A percentile compares a stretch with the other conserved stretches of the same genome.
Evolutionary conservation across 441 rosid species (phyloP).

Genomic region (Heliophila coronopifolia): DNA sequence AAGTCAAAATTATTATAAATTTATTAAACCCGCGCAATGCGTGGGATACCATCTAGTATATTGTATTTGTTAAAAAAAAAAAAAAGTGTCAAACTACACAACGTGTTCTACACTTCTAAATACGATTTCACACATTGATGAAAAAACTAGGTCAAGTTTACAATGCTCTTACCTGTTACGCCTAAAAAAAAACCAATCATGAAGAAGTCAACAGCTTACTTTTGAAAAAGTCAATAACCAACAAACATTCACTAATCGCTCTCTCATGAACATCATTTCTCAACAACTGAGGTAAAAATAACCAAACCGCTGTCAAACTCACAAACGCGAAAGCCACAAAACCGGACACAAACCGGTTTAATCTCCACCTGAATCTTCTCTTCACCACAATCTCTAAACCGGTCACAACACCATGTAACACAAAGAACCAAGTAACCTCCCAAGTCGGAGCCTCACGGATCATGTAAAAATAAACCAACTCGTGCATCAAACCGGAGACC

Average conservation of each 20-base stretch:
- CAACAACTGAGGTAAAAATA: conserved; percentile 38
- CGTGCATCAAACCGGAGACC: conserved; percentile 55
- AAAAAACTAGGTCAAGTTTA: not conserved
- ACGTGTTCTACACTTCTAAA: conserved; percentile 12
- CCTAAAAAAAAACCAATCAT: not conserved
- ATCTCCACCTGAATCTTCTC: conserved; percentile 22
- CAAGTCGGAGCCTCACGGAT: conserved; percentile 43
- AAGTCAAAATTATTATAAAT: too few relatives aligned
- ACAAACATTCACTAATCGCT: conserved; percentile 23
- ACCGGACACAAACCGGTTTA: conserved; percentile 29
- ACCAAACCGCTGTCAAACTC: conserved; percentile 34
- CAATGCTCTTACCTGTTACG: not conserved
- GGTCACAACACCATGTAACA: conserved; percentile 43
- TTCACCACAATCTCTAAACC: conserved; percentile 36
- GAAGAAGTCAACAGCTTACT: not conserved
- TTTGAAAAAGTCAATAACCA: conserved; percentile 9
- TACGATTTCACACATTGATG: not conserved
- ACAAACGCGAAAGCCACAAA: conserved; percentile 31
- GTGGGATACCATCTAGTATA: too few relatives aligned
- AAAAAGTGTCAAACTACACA: too few relatives aligned
- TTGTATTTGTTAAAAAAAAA: too few relatives aligned
- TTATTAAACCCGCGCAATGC: too few relatives aligned
- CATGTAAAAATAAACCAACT: conserved; percentile 34
- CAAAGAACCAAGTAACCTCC: conserved; percentile 54
- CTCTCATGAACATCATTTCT: conserved; percentile 31